Conservation (phyloP, 2,329 filamentous ascomycete genomes). For the Talaromyces sp. region DNA sequence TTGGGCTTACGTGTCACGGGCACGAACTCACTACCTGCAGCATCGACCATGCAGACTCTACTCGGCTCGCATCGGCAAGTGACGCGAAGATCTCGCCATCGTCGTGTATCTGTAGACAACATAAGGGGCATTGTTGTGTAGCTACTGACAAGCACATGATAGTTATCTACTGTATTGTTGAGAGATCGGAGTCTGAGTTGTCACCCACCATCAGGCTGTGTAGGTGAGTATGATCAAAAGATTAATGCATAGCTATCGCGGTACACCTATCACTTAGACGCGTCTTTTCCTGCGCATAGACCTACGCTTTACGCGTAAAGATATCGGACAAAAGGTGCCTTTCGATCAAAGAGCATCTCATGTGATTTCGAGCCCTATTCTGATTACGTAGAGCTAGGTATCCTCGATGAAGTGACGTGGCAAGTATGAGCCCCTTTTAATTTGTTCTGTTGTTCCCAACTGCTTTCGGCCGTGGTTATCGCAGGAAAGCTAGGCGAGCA, state of each 20-base stretch:
- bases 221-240: slow-evolving; percentile 1
- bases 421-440: background rate
- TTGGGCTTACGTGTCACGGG: slow-evolving; percentile 2
- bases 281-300: background rate
- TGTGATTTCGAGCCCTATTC: slow-evolving; percentile 7
- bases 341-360: background rate
- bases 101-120: background rate
- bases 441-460: background rate
- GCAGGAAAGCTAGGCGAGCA: background rate
- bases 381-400: background rate
- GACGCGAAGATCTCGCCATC: slow-evolving; percentile 1
- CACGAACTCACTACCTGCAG: background rate
- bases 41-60: background rate
- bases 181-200: slow-evolving; percentile 12
- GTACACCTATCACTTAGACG: background rate
- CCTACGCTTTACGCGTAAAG: background rate
- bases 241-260: background rate
- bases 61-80: background rate
- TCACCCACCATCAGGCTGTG: background rate
- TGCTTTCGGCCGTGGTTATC: background rate
- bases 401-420: slow-evolving; percentile 12
- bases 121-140: slow-evolving; percentile 4
- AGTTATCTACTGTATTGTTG: slow-evolving; percentile 4
- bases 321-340: background rate
- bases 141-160: slow-evolving; percentile 16